phyloP scores from a whole-genome alignment of 305 asterid genomes.

The Rubia occidens region DNA sequence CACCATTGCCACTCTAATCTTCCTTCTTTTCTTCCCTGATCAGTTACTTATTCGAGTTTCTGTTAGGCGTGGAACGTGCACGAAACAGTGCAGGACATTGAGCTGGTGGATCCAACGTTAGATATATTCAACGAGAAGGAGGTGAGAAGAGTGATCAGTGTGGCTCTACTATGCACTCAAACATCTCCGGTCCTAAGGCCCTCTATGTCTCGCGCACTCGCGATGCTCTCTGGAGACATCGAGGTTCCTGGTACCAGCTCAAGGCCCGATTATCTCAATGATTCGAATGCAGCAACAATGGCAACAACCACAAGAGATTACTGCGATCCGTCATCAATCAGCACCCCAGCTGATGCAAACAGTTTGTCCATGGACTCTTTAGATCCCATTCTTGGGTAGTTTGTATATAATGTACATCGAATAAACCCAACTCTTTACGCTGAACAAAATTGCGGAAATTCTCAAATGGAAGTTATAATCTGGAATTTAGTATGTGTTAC shows the following conservation, averaged over 20 bases:
- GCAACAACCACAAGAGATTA: conserved; percentile 5
- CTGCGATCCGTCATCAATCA: not conserved
- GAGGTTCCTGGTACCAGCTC: conserved; percentile 48
- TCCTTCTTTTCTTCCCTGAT: no score
- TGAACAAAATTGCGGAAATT: no score
- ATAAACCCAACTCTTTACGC: no score
- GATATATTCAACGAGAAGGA: conserved; percentile 31
- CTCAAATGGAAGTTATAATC: not conserved
- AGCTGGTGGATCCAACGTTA: conserved; percentile 51
- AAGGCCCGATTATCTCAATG: conserved; percentile 64
- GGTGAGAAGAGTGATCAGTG: conserved; percentile 46
- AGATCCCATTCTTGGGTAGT: not conserved
- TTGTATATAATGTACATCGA: no score
- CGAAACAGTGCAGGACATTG: conserved; percentile 37
- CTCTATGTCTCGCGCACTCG: conserved; percentile 71
- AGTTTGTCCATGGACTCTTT: not conserved
- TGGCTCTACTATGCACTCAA: conserved; percentile 81
- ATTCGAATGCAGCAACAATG: conserved; percentile 43
- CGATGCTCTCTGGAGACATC: conserved; percentile 73
- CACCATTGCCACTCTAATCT: no score
- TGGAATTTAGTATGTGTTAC: not conserved
- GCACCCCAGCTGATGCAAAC: not conserved
- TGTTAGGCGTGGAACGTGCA: conserved; percentile 62
- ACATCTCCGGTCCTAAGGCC: conserved; percentile 67
- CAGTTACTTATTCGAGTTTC: no score